Evolutionary conservation across 306 rosid genomes (phyloP).

Genomic region (Bauhinia variegata): DNA sequence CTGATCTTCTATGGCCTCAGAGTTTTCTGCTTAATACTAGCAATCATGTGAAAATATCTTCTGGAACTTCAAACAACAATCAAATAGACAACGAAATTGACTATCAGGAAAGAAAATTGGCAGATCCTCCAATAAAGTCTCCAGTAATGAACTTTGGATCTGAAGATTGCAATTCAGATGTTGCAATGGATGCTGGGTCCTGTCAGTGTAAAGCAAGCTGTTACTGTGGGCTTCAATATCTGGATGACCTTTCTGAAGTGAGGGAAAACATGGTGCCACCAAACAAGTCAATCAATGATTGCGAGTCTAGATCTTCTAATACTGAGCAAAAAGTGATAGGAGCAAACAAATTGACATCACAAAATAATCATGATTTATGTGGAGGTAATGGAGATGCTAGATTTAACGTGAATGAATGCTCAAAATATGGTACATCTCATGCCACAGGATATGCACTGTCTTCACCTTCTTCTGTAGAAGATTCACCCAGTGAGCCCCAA

Average conservation of each 20-base stretch:
- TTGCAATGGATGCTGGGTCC: constrained; percentile 41
- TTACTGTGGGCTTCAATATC: constrained; percentile 41
- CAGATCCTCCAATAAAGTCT: constrained; percentile 43
- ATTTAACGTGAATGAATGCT: constrained; percentile 32
- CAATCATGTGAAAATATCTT: constrained; percentile 40
- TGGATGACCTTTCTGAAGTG: constrained; percentile 36
- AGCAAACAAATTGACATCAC: constrained; percentile 37
- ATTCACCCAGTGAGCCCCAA: constrained; percentile 41
- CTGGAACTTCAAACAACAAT: constrained; percentile 44
- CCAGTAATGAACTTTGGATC: constrained; percentile 39
- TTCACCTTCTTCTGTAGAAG: constrained; percentile 39
- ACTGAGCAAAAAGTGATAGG: constrained; percentile 42
- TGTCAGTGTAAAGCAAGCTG: constrained; percentile 40
- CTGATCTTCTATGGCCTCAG: constrained; percentile 46
- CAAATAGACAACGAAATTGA: constrained; percentile 31
- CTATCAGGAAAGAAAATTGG: constrained; percentile 47
- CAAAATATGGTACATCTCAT: constrained; percentile 33
- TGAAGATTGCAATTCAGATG: constrained; percentile 44
- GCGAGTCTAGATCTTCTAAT: constrained; percentile 41
- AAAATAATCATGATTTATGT: constrained; percentile 33
- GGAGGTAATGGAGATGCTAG: constrained; percentile 37
- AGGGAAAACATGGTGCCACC: constrained; percentile 32
- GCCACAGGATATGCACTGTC: constrained; percentile 31
- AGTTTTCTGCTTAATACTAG: constrained; percentile 33
- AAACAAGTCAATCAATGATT: constrained; percentile 41